phyloP scores from a whole-genome alignment of 2,329 filamentous ascomycete species.

The Colletotrichum sp. region DNA sequence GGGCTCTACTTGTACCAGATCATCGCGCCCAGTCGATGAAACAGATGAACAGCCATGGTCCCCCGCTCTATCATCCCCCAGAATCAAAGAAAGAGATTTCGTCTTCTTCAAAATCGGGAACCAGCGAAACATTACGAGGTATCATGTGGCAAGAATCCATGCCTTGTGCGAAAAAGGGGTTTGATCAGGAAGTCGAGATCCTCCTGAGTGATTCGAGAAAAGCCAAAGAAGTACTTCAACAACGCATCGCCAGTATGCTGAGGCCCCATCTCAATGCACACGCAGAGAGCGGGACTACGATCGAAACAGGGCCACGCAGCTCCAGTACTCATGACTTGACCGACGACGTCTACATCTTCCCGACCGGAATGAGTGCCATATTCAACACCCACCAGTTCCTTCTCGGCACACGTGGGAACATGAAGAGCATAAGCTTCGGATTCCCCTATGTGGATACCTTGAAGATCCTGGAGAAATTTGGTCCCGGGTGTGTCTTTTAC shows the following conservation, averaged over 20 bases:
- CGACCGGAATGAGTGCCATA: constrained; percentile 93
- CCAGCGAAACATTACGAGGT: background rate
- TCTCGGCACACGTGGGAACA: constrained; percentile 63
- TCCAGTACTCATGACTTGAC: background rate
- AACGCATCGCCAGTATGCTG: constrained; percentile 78
- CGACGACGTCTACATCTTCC: constrained; percentile 86
- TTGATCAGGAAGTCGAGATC: background rate
- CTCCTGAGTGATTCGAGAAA: background rate
- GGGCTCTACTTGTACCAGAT: constrained; percentile 60
- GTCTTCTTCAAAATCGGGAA: background rate
- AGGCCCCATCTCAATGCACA: background rate
- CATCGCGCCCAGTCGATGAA: constrained; percentile 22
- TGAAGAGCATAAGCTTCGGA: constrained; percentile 86
- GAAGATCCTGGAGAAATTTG: constrained; percentile 94
- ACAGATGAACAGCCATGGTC: background rate
- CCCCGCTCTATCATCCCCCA: background rate
- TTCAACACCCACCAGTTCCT: constrained; percentile 84
- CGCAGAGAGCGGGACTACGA: background rate
- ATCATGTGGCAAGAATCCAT: too few species aligned
- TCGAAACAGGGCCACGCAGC: background rate
- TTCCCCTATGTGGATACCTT: constrained; percentile 97
- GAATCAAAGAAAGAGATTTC: background rate
- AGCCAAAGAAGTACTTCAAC: constrained; percentile 72
- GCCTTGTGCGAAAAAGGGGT: background rate
- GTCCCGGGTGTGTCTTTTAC: constrained; percentile 86